Base-by-base conservation (phyloP, 2,329 filamentous ascomycete genomes). In the Colletotrichum sp. region DNA sequence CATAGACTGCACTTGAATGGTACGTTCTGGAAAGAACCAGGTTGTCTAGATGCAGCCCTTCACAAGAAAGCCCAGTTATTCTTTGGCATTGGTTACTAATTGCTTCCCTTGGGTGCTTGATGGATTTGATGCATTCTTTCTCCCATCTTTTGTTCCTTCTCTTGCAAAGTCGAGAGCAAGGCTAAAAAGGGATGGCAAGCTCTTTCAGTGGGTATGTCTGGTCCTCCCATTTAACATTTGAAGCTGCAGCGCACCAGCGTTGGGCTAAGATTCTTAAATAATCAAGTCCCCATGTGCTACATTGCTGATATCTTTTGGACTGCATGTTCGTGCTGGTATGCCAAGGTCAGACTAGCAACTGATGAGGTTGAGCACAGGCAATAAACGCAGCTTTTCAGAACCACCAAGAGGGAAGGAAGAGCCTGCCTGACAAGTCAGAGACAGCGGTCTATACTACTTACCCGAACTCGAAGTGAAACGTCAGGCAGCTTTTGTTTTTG, bases 161-260 rank as follows among this genome's bases (percentile, higher is more conserved):
- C 32, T 58, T n/a, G 24, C 36, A 28, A 52, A 78, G 52, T 32
- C 2, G 16, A 61, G 79, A 82, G 26, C 75, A 75, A 7, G 79
- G 79, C 24, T 13, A 13, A 73, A 78, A 60, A 60, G 30, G 52
- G 9, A 8, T 4, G 4, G 8, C 18, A 24, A 58, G 28, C 21
- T 24, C 66, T 68, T 68, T 68, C 52, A 68, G 52, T 13, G 28
- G 16, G 16, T 12, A n/a, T 60, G 24, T 43, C 30, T 38, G 16
- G 66, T 68, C 66, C 28, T 24, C 32, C 15, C 24, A 24, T 68
- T 60, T 55, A 68, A 68, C 66, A 68, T 16, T 6, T 32, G 18
- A 43, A 32, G 16, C 24, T 12, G 8, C 9, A 18, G 26, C n/a
- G 24, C 36, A 16, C 15, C 32, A 34, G n/a, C 7, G 8, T 24